phyloP scores from a whole-genome alignment of 257 asterid species.

The Eustoma russellianum region DNA sequence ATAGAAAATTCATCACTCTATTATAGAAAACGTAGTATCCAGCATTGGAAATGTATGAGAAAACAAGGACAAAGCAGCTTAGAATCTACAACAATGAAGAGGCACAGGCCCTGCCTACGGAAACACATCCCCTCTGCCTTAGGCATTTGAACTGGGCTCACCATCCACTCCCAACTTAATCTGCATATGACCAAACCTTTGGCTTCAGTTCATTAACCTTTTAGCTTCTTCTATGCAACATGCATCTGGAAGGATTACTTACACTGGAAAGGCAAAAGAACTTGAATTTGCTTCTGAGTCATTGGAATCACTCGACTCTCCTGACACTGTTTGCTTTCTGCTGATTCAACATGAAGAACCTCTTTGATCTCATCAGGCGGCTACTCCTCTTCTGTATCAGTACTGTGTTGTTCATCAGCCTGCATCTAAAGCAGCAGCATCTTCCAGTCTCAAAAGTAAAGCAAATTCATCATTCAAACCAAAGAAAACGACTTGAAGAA shows the following conservation, averaged over 20 bases:
- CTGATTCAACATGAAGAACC: conserved; percentile 13
- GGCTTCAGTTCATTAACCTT: neutral
- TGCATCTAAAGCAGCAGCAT: neutral
- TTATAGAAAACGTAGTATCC: too few relatives aligned
- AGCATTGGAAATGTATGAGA: too few relatives aligned
- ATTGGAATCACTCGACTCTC: conserved; percentile 36
- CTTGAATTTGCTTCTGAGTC: conserved; percentile 36
- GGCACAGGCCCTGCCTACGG: conserved; percentile 16
- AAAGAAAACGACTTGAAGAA: too few relatives aligned
- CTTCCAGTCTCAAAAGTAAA: neutral
- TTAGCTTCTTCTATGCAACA: neutral
- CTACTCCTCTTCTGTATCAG: too few relatives aligned
- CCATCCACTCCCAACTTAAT: conserved; percentile 60
- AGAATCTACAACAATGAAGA: conserved; percentile 54
- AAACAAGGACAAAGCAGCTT: neutral
- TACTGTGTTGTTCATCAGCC: too few relatives aligned
- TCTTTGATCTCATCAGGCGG: conserved; percentile 26
- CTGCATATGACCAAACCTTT: conserved; percentile 26
- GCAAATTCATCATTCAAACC: neutral
- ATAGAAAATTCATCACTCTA: too few relatives aligned
- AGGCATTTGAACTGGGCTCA: conserved; percentile 84
- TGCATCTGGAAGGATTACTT: conserved; percentile 12
- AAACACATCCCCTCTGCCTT: conserved; percentile 18
- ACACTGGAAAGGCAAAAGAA: conserved; percentile 85
- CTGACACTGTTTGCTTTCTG: conserved; percentile 20